phyloP scores from a whole-genome alignment of 345 rosid genomes.

The Arabidopsis thaliana region TAIR10.1 NC_003074.8:21926001-21926500 shows the following conservation, averaged over 20 bases:
- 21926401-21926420: background rate
- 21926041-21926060: conserved; percentile 80
- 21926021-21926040: conserved; percentile 76
- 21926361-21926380: background rate
- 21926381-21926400: background rate
- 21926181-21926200: background rate
- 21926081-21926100: conserved; percentile 96
- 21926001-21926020: conserved; percentile 76
- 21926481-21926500: conserved; percentile 4
- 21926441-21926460: background rate
- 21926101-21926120: conserved; percentile 86
- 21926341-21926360: background rate
- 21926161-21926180: conserved; percentile 18
- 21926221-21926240: background rate
- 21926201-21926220: background rate
- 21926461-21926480: background rate
- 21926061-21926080: conserved; percentile 87
- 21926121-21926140: conserved; percentile 92
- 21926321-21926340: conserved; percentile 11
- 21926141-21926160: conserved; percentile 23
- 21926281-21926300: conserved; percentile 81
- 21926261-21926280: conserved; percentile 83
- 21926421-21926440: background rate
- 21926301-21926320: conserved; percentile 65
- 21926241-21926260: conserved; percentile 84